Conservation (phyloP, 2,329 filamentous ascomycete genomes). For the Verticillium tricorpus region DNA sequence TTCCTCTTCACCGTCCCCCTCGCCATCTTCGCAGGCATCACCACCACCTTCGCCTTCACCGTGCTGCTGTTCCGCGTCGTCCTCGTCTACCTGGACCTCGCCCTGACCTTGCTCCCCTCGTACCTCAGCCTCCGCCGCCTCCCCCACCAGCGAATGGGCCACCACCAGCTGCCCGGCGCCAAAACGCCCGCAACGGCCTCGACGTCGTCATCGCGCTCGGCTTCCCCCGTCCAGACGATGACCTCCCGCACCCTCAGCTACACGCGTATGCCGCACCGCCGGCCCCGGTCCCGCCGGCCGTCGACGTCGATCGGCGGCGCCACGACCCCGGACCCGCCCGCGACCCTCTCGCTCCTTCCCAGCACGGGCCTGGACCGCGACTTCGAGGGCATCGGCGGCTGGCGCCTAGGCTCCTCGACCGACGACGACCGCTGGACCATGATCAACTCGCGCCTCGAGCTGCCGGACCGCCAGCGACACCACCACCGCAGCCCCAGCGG, state of each 20-base stretch:
- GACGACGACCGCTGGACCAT: slow-evolving; percentile 45
- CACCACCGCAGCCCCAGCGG: slow-evolving; percentile 37
- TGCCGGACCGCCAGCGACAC: slow-evolving; percentile 40
- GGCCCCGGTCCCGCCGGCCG: slow-evolving; percentile 1
- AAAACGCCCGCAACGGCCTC: slow-evolving; percentile 9
- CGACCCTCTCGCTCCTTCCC: slow-evolving; percentile 27
- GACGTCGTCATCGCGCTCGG: not conserved
- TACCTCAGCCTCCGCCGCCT: slow-evolving; percentile 40
- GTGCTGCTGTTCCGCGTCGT: slow-evolving; percentile 57
- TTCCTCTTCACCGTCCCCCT: slow-evolving; percentile 59
- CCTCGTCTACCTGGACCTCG: slow-evolving; percentile 60
- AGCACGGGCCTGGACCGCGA: slow-evolving; percentile 49
- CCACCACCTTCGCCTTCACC: slow-evolving; percentile 56
- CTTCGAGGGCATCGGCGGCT: slow-evolving; percentile 57
- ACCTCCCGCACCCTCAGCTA: not conserved
- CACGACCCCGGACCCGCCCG: not conserved
- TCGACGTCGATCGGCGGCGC: not conserved
- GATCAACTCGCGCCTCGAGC: slow-evolving; percentile 47
- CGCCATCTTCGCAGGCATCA: slow-evolving; percentile 58
- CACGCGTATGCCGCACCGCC: slow-evolving; percentile 7
- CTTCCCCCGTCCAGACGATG: not conserved
- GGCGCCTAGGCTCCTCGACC: slow-evolving; percentile 35
- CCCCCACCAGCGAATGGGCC: slow-evolving; percentile 21
- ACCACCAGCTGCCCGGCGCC: slow-evolving; percentile 16
- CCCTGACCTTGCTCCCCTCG: slow-evolving; percentile 51